Percentiles rank a stretch among this genome's conserved stretches.
Conservation (phyloP, 2,329 filamentous ascomycete genomes). For the Neobulgaria alba region DNA sequence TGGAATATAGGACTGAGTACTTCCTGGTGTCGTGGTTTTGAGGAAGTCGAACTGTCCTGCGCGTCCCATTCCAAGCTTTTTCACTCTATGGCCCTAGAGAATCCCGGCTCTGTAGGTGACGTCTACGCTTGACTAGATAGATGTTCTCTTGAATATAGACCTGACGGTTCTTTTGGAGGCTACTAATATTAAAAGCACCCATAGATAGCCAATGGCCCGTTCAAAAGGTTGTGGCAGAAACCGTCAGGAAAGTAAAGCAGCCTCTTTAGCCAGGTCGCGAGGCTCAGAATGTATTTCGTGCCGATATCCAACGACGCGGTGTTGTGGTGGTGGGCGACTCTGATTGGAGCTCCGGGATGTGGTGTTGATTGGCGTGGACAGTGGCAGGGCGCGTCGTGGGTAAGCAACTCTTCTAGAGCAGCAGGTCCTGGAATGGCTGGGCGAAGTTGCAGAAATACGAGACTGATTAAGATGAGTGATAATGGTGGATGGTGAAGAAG, state of each 20-base stretch:
- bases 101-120: too few species aligned
- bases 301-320: slow-evolving; percentile 9
- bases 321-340: background rate
- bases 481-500: background rate
- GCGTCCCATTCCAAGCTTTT: too few species aligned
- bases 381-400: slow-evolving; percentile 5
- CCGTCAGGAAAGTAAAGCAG: slow-evolving; percentile 1
- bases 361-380: slow-evolving; percentile 1
- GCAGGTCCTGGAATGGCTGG: too few species aligned
- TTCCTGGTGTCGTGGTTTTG: too few species aligned
- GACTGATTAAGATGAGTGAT: too few species aligned
- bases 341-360: slow-evolving; percentile 10
- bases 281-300: slow-evolving; percentile 3
- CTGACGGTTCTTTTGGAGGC: slow-evolving; percentile 7
- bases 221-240: slow-evolving; percentile 2
- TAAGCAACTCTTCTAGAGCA: background rate
- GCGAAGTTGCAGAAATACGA: too few species aligned
- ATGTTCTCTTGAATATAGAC: too few species aligned
- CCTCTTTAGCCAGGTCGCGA: slow-evolving; percentile 10
- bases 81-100: too few species aligned
- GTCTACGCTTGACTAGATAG: too few species aligned
- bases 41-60: too few species aligned
- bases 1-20: too few species aligned
- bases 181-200: slow-evolving; percentile 12
- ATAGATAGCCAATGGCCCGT: slow-evolving; percentile 5